Percentiles rank a stretch among this genome's conserved stretches.
Evolutionary conservation across 208 protist species (phyloP).

Genomic region (Leishmania tarentolae): DNA sequence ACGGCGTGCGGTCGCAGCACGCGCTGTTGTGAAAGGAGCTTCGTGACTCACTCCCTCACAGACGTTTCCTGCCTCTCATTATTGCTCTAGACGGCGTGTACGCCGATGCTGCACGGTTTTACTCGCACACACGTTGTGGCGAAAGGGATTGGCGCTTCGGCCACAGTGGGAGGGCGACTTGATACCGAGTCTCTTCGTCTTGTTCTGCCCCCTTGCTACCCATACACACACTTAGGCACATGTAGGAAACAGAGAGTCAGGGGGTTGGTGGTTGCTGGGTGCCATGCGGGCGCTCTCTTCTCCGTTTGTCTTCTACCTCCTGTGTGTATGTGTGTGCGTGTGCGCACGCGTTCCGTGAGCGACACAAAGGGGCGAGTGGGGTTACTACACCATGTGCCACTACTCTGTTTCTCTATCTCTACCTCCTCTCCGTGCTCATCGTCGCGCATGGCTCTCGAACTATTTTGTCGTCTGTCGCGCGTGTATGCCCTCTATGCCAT

Average conservation of each 20-base stretch:
- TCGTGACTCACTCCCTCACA: neutral
- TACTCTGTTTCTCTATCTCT: neutral
- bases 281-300: neutral
- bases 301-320: neutral
- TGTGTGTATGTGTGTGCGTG: neutral
- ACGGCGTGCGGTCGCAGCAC: neutral
- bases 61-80: neutral
- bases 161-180: neutral
- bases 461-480: too few species aligned
- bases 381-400: neutral
- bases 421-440: neutral
- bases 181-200: conserved; percentile 4
- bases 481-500: neutral
- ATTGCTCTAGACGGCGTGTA: neutral
- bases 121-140: neutral
- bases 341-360: neutral
- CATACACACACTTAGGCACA: neutral
- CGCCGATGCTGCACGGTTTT: neutral
- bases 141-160: neutral
- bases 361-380: neutral
- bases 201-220: neutral
- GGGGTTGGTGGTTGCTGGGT: neutral
- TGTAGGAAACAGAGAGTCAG: neutral
- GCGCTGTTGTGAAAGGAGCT: neutral
- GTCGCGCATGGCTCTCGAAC: neutral